Base-by-base conservation (phyloP, 345 rosid genomes). In the Populus nigra region DNA sequence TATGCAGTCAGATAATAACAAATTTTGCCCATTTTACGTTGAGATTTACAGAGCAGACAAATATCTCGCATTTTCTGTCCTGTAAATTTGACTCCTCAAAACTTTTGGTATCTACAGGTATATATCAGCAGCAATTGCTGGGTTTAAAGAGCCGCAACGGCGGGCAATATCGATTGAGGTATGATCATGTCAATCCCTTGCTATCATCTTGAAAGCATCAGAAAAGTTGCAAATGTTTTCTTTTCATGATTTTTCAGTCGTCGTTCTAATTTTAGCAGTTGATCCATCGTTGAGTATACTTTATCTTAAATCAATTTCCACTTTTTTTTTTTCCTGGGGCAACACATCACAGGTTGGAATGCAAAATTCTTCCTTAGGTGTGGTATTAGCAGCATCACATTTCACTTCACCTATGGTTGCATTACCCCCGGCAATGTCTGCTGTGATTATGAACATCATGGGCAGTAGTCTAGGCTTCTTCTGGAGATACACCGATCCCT, bases 131-230 rank as follows among this genome's bases (percentile, higher is more conserved):
- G 77, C 87, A 10, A 75, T 89, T 65, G 71, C 71, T 10, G 90
- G 89, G 72, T 87, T 91, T 39, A 76, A 29, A 72, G 94, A 91
- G 84, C 76, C 62, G 53, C 89, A 89, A 65, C 75, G 91, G 47
- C 88, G 94, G 68, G 92, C 94, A 72, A 74, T 89, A 35, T 88
- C 90, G 53, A 87, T 89, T 43, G 91, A 91, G 92, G 92, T 91
- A 67, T 17, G 27, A 27, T 38, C 62, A 7, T 3, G 18, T 12
- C 8, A 45, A 2, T 72, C 38, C 43, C n/a, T 61, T 27, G 20
- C 9, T 15, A 15, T 16, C 53, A 47, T 15, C 18, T 15, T 16
- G 53, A 47, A 47, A 63, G 16, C 3, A 27, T 12, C 15, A 11
- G 5, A 25, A 27, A 63, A 27, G 25, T 29, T 12, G 22, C 23